Evolutionary conservation across 139 green algal genomes (phyloP), one percentile per base, ranked within the genome.

Genomic region (Limnomonas spitsbergensis): DNA sequence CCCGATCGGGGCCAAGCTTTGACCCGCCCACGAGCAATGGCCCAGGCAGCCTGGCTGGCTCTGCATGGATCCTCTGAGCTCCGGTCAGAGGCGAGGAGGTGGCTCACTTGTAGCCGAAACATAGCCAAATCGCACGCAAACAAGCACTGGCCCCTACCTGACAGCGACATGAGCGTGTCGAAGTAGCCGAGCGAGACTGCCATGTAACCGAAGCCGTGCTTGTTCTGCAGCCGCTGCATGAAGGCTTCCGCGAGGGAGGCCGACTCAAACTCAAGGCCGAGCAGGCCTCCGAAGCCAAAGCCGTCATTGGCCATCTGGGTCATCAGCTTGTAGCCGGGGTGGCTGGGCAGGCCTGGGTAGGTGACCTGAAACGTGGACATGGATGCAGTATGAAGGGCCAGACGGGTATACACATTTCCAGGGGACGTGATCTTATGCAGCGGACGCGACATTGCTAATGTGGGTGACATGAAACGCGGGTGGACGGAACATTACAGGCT

Each of bases 181-280:
- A 88, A 87, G 78, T 93, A 95, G 67, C 91, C 91, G 32, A 95
- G 81, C 53, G 77, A 88, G 2, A 95, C 91, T 0, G 90, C 90
- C 80, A 94, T 90, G 34, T 92, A 82, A 2, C 91, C 91, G 82
- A 94, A 95, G 69, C 80, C 66, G 66, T 87, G 80, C 53, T 86
- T 84, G 81, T 95, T 95, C 77, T 95, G 91, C 39, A 92, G 79
- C 6, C 81, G 82, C 78, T 93, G 85, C 90, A 95, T 93, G 73
- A 95, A 82, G 42, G 77, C 73, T 32, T 89, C 79, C 7, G 79
- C 85, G 2, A 52, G 40, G 2, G 47, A 77, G 2, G 78, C 78
- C 32, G 38, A 84, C 35, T 80, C 82, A 79, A 91, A 53, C 69
- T 94, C 86, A 47, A 94, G 14, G 0, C 90, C 88, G 67, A 94